Evolutionary conservation across 345 rosid genomes (phyloP), one percentile per base, ranked within the genome.

Genomic region (Anacardium occidentale): DNA sequence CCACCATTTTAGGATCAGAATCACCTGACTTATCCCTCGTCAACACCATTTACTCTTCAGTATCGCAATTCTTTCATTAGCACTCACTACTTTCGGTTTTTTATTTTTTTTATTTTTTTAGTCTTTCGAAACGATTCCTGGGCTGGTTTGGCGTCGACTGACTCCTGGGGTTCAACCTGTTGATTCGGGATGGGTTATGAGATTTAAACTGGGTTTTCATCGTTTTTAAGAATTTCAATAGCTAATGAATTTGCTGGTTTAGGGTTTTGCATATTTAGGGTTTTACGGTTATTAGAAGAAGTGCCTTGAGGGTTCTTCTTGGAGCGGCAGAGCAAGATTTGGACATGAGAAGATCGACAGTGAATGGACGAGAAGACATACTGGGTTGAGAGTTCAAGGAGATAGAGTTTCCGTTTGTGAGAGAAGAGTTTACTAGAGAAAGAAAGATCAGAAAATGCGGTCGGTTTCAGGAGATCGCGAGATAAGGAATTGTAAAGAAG

Each of bases 341-440:
- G 70, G 98, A 84, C 98, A 92, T 92, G 67, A 95, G 92, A 55
- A 86, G 83, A 60, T 91, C 98, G 81, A 95, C 90, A 57, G 92
- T 97, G 9, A 91, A 88, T 37, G 89, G 98, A 24, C 85, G 89
- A 20, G 88, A 81, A 17, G 89, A 78, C 89, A 85, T 85, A 15
- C 48, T 68, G 62, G 40, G 62, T 11, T 20, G 14, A 55, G 80
- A 71, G 56, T 57, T 70, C 17, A 70, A 59, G 72, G 68, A 56
- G 48, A 48, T 63, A 57, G 20, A 52, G 5, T 62, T 56, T 63
- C 12, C 29, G 57, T 26, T 29, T 59, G 20, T 32, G 29, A 3
- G 24, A 70, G 25, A 50, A 29, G 17, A 34, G 15, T 24, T 44
- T 45, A 10, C 3, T 21, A 32, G 53, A 10, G 75, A 50, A 13